Evolutionary conservation across 2,329 filamentous ascomycete species (phyloP).

Genomic region (Emydomyces testavorans): DNA sequence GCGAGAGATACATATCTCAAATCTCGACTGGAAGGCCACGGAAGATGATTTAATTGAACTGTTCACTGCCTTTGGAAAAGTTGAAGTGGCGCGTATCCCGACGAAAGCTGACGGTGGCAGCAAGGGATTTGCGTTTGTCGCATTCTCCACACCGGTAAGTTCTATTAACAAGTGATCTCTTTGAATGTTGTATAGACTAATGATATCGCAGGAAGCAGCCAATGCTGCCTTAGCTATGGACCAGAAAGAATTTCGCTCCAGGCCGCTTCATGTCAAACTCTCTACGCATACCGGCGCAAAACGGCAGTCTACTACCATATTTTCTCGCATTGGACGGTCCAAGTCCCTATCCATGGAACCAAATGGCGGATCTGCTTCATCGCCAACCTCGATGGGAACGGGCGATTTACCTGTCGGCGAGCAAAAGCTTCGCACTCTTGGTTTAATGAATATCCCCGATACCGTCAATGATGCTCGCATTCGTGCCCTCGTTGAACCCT

Average conservation of each 20-base stretch:
- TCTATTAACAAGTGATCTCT: neutral
- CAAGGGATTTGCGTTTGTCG: conserved; percentile 69
- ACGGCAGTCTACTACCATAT: conserved; percentile 35
- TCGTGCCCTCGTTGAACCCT: conserved; percentile 56
- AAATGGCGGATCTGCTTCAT: conserved; percentile 21
- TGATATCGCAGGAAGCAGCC: conserved; percentile 44
- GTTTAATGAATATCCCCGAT: conserved; percentile 76
- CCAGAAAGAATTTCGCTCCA: conserved; percentile 56
- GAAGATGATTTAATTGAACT: conserved; percentile 59
- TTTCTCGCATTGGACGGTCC: conserved; percentile 30
- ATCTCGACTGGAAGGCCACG: conserved; percentile 50
- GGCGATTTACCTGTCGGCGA: conserved; percentile 34
- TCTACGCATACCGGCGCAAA: conserved; percentile 36
- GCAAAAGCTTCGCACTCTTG: conserved; percentile 57
- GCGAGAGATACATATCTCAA: conserved; percentile 69
- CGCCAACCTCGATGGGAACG: conserved; percentile 34
- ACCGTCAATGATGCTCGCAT: conserved; percentile 84
- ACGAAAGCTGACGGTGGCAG: conserved; percentile 55
- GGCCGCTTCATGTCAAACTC: conserved; percentile 55
- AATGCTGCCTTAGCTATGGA: conserved; percentile 57
- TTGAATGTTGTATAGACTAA: neutral
- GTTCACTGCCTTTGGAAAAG: conserved; percentile 63
- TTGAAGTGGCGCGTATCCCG: conserved; percentile 62
- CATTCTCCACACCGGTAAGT: conserved; percentile 54
- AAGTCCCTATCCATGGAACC: conserved; percentile 29